Percentiles rank a stretch among this genome's conserved stretches.
Evolutionary conservation across 306 rosid species (phyloP).

Genomic region (Glycine soja): DNA sequence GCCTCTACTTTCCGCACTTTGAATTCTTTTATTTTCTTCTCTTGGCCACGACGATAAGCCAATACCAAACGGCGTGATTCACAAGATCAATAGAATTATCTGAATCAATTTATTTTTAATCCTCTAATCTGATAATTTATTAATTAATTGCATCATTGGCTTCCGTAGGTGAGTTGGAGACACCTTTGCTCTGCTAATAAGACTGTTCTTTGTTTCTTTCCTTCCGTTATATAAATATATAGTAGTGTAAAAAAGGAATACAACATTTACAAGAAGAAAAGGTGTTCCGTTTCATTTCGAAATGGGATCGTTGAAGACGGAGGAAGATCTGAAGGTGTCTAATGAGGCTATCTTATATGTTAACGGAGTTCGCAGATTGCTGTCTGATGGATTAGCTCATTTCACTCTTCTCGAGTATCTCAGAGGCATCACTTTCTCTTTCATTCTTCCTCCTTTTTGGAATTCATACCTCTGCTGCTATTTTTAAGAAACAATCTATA

Average conservation of each 20-base stretch:
- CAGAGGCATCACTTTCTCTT: constrained; percentile 63
- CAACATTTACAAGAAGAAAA: background rate
- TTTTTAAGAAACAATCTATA: too few species aligned
- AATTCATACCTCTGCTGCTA: too few species aligned
- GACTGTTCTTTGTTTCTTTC: background rate
- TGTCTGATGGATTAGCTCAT: constrained; percentile 89
- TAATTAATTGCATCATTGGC: background rate
- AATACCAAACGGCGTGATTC: background rate
- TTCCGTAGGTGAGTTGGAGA: background rate
- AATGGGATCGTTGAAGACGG: constrained; percentile 81
- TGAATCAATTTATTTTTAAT: background rate
- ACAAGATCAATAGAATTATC: background rate
- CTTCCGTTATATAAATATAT: background rate
- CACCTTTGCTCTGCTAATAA: background rate
- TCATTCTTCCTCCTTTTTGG: background rate
- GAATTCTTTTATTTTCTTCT: background rate
- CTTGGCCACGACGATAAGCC: background rate
- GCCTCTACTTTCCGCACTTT: background rate
- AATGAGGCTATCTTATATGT: constrained; percentile 68
- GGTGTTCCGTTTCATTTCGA: background rate
- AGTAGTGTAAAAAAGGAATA: background rate
- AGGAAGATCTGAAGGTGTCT: constrained; percentile 47
- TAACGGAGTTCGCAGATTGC: constrained; percentile 73
- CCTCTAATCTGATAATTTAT: background rate
- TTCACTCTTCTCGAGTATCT: constrained; percentile 91